Conservation (phyloP, 495 filamentous ascomycete species). For the Aspergillus diversus region DNA sequence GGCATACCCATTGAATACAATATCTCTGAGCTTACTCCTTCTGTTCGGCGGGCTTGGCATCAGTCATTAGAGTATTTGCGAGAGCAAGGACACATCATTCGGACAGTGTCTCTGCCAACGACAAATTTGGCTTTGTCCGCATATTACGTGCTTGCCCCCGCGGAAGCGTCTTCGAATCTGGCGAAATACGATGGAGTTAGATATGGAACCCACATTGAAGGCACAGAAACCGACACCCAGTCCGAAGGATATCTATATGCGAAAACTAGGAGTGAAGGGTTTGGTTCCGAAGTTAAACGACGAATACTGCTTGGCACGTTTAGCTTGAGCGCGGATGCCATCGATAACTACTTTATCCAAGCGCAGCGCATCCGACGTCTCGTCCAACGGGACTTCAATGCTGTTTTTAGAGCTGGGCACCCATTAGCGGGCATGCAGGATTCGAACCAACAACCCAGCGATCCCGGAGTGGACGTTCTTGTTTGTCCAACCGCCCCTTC, state of each 20-base stretch:
- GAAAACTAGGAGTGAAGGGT: constrained; percentile 67
- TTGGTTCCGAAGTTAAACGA: constrained; percentile 83
- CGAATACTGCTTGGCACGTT: constrained; percentile 91
- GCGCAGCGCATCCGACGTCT: constrained; percentile 86
- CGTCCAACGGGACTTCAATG: constrained; percentile 83
- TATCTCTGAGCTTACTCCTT: constrained; percentile 72
- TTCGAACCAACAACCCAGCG: constrained; percentile 40
- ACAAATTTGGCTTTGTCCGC: constrained; percentile 85
- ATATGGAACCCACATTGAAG: constrained; percentile 66
- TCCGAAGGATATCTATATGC: constrained; percentile 69
- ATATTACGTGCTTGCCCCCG: constrained; percentile 94
- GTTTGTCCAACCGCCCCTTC: constrained; percentile 88
- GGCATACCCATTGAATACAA: constrained; percentile 90
- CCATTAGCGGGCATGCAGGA: constrained; percentile 55
- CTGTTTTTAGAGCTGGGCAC: constrained; percentile 70
- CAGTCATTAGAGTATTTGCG: constrained; percentile 59
- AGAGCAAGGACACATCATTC: constrained; percentile 65
- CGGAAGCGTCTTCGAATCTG: constrained; percentile 96
- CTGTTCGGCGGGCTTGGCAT: constrained; percentile 71
- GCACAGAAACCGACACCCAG: constrained; percentile 31
- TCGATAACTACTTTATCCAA: constrained; percentile 95
- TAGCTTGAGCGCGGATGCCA: constrained; percentile 84
- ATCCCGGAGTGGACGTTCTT: constrained; percentile 75
- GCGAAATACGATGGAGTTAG: constrained; percentile 95
- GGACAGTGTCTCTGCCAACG: constrained; percentile 78